A percentile compares a stretch with the other conserved stretches of the same genome.
Conservation (phyloP, 352 stramenopile species). For the Phytophthora agathidicida region DNA sequence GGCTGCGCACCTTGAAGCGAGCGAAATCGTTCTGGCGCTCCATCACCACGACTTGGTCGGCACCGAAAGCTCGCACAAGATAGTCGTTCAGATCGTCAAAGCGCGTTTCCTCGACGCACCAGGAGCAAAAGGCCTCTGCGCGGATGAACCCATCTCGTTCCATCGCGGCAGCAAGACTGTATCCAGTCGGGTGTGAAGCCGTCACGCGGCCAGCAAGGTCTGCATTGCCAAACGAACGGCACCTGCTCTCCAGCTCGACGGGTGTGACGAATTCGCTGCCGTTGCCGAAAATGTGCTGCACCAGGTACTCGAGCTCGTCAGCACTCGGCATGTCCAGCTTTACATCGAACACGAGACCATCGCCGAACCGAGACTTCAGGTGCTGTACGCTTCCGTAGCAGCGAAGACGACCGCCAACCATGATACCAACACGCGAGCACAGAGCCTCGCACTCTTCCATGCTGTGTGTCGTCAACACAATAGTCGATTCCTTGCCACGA, state of each 20-base stretch:
- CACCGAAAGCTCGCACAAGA: conserved; percentile 33
- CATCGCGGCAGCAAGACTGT: conserved; percentile 52
- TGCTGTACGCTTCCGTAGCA: conserved; percentile 87
- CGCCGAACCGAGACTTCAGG: conserved; percentile 94
- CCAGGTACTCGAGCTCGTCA: conserved; percentile 31
- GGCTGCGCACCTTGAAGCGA: conserved; percentile 64
- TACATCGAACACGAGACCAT: conserved; percentile 90
- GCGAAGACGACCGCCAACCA: conserved; percentile 69
- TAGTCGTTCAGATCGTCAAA: conserved; percentile 40
- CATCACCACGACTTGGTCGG: conserved; percentile 27
- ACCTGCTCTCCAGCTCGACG: conserved; percentile 35
- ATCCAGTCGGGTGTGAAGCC: conserved; percentile 56
- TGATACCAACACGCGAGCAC: conserved; percentile 90
- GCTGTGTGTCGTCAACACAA: conserved; percentile 86
- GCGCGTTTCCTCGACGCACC: conserved; percentile 61
- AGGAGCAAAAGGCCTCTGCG: conserved; percentile 48
- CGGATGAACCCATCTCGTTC: conserved; percentile 46
- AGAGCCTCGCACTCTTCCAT: conserved; percentile 83
- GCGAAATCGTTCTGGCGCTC: conserved; percentile 62
- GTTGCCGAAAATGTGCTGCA: conserved; percentile 20
- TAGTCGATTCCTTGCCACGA: conserved; percentile 57
- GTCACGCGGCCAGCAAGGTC: conserved; percentile 40
- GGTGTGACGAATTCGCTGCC: conserved; percentile 33
- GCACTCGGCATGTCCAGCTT: conserved; percentile 38
- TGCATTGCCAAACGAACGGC: conserved; percentile 47